Base-by-base conservation (phyloP, 257 asterid genomes). In the Solanum chaucha region DNA sequence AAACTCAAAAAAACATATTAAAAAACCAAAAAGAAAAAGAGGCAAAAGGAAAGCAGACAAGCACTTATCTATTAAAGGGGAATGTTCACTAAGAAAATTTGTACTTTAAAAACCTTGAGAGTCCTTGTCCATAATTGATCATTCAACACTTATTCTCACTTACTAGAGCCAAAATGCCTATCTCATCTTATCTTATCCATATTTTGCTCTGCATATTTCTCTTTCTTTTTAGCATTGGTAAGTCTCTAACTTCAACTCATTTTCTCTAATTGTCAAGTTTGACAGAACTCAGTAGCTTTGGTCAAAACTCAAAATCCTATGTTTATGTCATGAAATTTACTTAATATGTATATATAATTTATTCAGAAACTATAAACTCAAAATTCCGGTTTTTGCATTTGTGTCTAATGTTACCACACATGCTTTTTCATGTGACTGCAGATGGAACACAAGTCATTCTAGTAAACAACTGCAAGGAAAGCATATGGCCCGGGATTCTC, bases 211-310 rank as follows among this genome's bases (percentile, higher is more conserved):
- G 84, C 91, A 36, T 91, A 15, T 71, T 91, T 64, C 87, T 89
- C 77, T 90, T 82, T 20, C 87, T 93, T 64, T 59, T 88, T 46
- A 67, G 86, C 85, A 90, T 94, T 89, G 70, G 97, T 93, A 90
- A 24, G 38, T 70, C 83, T 65, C 24, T 6, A 86, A 58, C 36
- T 12, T 44, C 0, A 15, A 7, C 46, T 72, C 35, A 3, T 80
- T 30, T 41, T 6, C 28, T 4, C 8, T 72, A 72, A 2, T 72
- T 4, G 5, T 61, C 7, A 61, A 2, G 73, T 67, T 67, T 36
- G 10, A 26, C 5, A 12, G 73, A 67, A 67, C 35, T 26, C 6
- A 32, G 0, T 71, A 32, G 78, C 41, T 70, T 70, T 32, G 7
- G 10, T 70, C 41, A 41, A 41, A 41, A 41, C 14, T 41, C 48